phyloP scores from a whole-genome alignment of 192 early-diverging fungal species.

The Backusella morwellensis region DNA sequence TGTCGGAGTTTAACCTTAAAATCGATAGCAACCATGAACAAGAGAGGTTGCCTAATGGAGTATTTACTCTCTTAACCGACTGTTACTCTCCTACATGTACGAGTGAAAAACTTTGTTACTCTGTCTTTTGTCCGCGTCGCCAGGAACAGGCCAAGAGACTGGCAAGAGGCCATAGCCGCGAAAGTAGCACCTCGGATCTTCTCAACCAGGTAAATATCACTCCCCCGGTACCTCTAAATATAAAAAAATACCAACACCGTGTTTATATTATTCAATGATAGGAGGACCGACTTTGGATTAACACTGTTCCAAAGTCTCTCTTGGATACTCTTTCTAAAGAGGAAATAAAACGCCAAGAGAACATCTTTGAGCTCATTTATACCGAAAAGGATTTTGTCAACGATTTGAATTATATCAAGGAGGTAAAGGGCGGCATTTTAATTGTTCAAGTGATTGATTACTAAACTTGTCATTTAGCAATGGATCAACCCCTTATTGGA shows the following conservation, averaged over 20 bases:
- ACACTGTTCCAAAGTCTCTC: constrained; percentile 74
- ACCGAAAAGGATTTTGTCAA: constrained; percentile 90
- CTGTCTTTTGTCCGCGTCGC: constrained; percentile 80
- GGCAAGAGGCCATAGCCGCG: constrained; percentile 5
- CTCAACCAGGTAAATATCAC: constrained; percentile 36
- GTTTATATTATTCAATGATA: constrained; percentile 9
- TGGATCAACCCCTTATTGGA: constrained; percentile 67
- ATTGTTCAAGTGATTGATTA: not conserved
- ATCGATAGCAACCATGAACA: constrained; percentile 19
- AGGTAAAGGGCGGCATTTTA: constrained; percentile 43
- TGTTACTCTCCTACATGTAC: constrained; percentile 95
- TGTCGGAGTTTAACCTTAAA: constrained; percentile 2
- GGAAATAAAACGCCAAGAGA: constrained; percentile 90
- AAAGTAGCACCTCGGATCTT: constrained; percentile 2
- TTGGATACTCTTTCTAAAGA: constrained; percentile 65
- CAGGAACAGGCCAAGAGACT: constrained; percentile 59
- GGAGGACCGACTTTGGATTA: constrained; percentile 81
- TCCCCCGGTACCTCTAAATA: not conserved
- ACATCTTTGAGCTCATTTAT: constrained; percentile 88
- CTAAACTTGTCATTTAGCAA: constrained; percentile 27
- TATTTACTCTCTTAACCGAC: constrained; percentile 86
- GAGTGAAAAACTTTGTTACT: constrained; percentile 82
- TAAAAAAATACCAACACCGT: too few relatives aligned
- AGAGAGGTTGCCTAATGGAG: constrained; percentile 65
- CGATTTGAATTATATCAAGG: constrained; percentile 79